phyloP scores from a whole-genome alignment of 2,329 filamentous ascomycete genomes.

The Cladobotryum mycophilum region DNA sequence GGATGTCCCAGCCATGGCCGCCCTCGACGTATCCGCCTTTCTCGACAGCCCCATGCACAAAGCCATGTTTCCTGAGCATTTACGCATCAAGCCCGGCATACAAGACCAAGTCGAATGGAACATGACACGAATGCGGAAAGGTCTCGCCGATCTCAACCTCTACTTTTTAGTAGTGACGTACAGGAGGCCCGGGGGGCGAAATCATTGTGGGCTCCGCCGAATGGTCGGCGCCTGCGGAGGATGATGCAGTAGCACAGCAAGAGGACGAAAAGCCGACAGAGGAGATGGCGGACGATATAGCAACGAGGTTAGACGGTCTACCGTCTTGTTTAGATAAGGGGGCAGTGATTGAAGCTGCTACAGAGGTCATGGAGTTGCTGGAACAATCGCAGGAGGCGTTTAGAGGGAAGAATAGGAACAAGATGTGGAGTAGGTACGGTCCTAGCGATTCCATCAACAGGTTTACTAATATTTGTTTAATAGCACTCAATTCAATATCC shows the following conservation, averaged over 20 bases:
- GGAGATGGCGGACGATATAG: constrained; percentile 6
- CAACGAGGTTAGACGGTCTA: constrained; percentile 2
- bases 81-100: constrained; percentile 12
- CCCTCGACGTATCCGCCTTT: constrained; percentile 11
- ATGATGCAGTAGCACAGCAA: not conserved
- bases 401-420: not conserved
- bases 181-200: not conserved
- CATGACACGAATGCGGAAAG: constrained; percentile 5
- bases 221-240: constrained; percentile 9
- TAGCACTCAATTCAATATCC: constrained; percentile 14
- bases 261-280: constrained; percentile 1
- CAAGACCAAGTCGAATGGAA: constrained; percentile 14
- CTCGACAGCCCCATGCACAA: constrained; percentile 12
- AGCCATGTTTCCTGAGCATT: constrained; percentile 12
- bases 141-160: constrained; percentile 1
- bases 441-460: not conserved
- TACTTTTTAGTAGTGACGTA: constrained; percentile 7
- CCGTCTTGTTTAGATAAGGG: constrained; percentile 11
- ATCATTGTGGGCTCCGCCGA: constrained; percentile 12
- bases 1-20: constrained; percentile 12
- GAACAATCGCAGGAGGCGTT: constrained; percentile 6
- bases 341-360: constrained; percentile 5
- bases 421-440: constrained; percentile 14
- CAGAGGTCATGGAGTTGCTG: constrained; percentile 11
- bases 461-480: not conserved